Evolutionary conservation across 441 rosid species (phyloP).

Genomic region (Cnidoscolus chayamansa): DNA sequence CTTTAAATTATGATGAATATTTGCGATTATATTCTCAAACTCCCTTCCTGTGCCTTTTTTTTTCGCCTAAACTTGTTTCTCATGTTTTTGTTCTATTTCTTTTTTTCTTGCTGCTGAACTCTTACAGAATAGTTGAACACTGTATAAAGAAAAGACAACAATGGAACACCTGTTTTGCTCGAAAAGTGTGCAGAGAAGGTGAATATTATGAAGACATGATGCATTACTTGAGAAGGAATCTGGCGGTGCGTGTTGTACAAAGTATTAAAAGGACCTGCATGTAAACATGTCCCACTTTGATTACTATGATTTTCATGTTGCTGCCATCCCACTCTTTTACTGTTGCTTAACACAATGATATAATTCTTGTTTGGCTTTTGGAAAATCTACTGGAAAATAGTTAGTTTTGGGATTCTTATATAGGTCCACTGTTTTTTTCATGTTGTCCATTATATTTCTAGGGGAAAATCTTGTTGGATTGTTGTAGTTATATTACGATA

Average conservation of each 20-base stretch:
- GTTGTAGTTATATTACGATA: background rate
- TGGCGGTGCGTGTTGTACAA: constrained; percentile 66
- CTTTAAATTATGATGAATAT: too few species aligned
- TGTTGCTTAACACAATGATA: constrained; percentile 6
- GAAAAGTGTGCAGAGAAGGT: constrained; percentile 87
- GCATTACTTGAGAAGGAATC: constrained; percentile 85
- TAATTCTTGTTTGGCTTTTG: background rate
- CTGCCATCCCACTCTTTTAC: background rate
- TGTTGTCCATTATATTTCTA: background rate
- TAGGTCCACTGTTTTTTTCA: background rate
- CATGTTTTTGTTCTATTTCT: background rate
- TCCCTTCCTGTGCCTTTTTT: background rate
- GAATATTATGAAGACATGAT: constrained; percentile 97
- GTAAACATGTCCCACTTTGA: constrained; percentile 15
- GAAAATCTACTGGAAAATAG: background rate
- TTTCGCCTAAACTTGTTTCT: background rate
- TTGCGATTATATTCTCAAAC: background rate
- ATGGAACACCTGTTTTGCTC: constrained; percentile 79
- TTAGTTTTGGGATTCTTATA: background rate
- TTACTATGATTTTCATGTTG: constrained; percentile 12
- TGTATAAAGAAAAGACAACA: constrained; percentile 85
- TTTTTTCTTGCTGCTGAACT: constrained; percentile 13
- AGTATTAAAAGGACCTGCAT: constrained; percentile 18
- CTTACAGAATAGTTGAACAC: constrained; percentile 65
- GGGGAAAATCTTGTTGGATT: background rate